These are phyloP conservation scores for Picochlorum sp. DNA, from an alignment of 139 green algal species.

Conservation along the genomic window DNA sequence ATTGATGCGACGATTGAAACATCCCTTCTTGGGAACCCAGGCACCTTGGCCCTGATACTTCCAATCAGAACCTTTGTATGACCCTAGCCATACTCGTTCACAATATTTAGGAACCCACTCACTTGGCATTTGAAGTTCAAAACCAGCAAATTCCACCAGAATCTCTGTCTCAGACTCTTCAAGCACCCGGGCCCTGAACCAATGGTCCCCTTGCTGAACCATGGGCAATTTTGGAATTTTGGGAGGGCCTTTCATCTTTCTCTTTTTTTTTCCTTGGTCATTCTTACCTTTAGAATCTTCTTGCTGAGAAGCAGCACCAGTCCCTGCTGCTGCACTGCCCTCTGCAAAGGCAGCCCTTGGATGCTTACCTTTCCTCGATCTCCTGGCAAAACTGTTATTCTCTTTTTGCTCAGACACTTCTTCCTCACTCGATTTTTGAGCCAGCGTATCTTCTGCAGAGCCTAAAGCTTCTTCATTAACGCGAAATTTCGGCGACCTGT, in stretches of 20 bases:
- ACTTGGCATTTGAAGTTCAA: conserved; percentile 19
- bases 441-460: neutral
- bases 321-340: neutral
- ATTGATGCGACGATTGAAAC: neutral
- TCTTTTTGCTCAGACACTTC: neutral
- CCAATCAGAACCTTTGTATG: conserved; percentile 71
- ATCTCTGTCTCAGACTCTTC: conserved; percentile 23
- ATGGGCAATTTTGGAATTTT: conserved; percentile 59
- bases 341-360: too few relatives aligned
- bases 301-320: neutral
- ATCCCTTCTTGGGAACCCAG: conserved; percentile 52
- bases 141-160: conserved; percentile 42
- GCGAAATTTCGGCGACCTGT: neutral
- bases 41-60: conserved; percentile 56
- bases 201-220: conserved; percentile 39
- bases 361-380: neutral
- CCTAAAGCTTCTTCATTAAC: too few relatives aligned
- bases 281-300: neutral
- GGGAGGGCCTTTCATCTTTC: neutral
- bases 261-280: neutral
- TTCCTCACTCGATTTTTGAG: neutral
- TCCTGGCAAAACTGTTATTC: neutral
- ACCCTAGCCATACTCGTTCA: conserved; percentile 61
- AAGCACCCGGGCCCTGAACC: conserved; percentile 50
- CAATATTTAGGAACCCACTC: conserved; percentile 43